Base-by-base conservation (phyloP, 2,329 filamentous ascomycete species). In the Lithohypha guttulata region DNA sequence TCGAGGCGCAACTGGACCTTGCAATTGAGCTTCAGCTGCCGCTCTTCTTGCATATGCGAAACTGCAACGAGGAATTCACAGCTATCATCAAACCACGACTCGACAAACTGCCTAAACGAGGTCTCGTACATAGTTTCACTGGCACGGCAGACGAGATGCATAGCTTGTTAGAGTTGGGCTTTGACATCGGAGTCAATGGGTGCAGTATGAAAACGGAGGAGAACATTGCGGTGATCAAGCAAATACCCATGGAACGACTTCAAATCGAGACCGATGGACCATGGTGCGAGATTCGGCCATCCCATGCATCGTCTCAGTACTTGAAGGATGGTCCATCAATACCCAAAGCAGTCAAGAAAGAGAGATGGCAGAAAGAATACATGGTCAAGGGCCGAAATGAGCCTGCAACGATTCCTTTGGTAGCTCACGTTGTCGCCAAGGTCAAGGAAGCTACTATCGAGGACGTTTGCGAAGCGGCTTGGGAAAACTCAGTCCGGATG, bases 191-290 rank as follows among this genome's bases (percentile, higher is more conserved):
- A n/a, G 76, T 95, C 44, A 98, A 98, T 56, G 91, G 91, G 3
- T 98, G 91, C 61, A 93, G 84, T 53, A 75, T 98, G 68, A 98
- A 96, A 70, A 96, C 85, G 4, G 79, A 73, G 8, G 85, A 94
- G 57, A 98, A 96, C 53, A 75, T 93, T 27, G 79, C 74, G 10
- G 87, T 95, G 2, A 85, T 95, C 8, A 77, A 72, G 46, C 74
- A 80, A 44, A 77, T 96, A 26, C 81, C 79, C 8, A 65, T 98
- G 8, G 77, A 87, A 41, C 66, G 79, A 32, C 61, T 98, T 39
- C 93, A 96, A 72, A 77, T 98, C 33, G 91, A 98, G 69, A 98
- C 91, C 0, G 91, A 98, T 57, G 91, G 91, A 2, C 91, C 91
- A 2, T 98, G 91, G 74, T 98, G 91, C 56, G 91, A 98, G 59